Percentiles rank a stretch among this genome's conserved stretches.
Evolutionary conservation across 129 eudicot genomes (phyloP).

Genomic region (Escallonia herrerae): DNA sequence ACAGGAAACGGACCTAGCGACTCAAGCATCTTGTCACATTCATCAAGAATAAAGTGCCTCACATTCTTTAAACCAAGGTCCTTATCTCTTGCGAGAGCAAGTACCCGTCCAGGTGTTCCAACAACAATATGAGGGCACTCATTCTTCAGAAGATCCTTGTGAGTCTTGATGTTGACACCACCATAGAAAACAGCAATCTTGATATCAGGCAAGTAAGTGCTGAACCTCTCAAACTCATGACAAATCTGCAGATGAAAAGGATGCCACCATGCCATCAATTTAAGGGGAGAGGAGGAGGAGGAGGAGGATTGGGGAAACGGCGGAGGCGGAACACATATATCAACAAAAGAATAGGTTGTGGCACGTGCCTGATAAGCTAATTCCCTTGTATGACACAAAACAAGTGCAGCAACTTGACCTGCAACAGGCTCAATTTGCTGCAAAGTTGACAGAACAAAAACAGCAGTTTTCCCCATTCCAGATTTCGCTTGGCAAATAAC

Average conservation of each 20-base stretch:
- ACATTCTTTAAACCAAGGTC: constrained; percentile 80
- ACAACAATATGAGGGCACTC: constrained; percentile 99
- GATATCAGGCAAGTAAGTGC: constrained; percentile 81
- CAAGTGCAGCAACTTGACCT: constrained; percentile 99
- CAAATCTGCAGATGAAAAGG: constrained; percentile 50
- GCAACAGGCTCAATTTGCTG: constrained; percentile 96
- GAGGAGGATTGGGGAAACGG: neutral
- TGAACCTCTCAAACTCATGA: constrained; percentile 92
- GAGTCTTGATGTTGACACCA: constrained; percentile 86
- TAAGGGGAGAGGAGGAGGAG: neutral
- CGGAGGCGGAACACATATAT: neutral
- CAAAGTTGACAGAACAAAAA: constrained; percentile 82
- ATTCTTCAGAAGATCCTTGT: constrained; percentile 86
- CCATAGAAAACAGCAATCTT: constrained; percentile 98
- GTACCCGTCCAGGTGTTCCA: constrained; percentile 94
- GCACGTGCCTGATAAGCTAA: constrained; percentile 79
- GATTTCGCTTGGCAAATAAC: constrained; percentile 99
- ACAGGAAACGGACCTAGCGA: constrained; percentile 61
- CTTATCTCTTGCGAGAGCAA: constrained; percentile 89
- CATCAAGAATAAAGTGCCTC: constrained; percentile 93
- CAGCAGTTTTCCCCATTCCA: constrained; percentile 99
- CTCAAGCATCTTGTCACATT: constrained; percentile 99
- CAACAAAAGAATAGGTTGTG: neutral
- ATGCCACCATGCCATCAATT: neutral
- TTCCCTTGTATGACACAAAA: constrained; percentile 90